Base-by-base conservation (phyloP, 805 yeast species). In the Cyberlindnera samutprakarnensis region DNA sequence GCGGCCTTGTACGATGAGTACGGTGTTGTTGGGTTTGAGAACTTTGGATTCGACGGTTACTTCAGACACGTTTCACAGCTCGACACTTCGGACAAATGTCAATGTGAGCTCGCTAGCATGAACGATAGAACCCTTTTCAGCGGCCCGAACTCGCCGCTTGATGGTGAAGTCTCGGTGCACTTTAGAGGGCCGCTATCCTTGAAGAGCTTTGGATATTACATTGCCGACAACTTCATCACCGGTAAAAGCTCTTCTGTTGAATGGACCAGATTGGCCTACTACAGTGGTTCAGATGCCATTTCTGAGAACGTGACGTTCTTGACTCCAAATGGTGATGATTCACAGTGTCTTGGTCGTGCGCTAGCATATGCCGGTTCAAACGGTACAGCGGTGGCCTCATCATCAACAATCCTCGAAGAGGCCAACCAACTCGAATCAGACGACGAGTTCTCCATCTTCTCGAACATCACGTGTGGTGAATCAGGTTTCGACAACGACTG, bases 131-230 rank as follows among this genome's bases (percentile, higher is more conserved):
- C 63, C 2, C 18, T 47, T 5, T 74, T 75, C 42, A 57, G 66
- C 8, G 90, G 90, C 16, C 36, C 71, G 15, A 72, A 77, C 47
- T 58, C 86, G 18, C 92, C 92, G 6, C 51, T 80, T 24, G 61
- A 78, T 51, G 77, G 70, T 43, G 87, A 75, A 51, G 62, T 81
- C 17, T 75, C 86, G 4, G 85, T 81, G 12, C 92, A 81, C 52
- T 72, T 81, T 54, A 70, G 92, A 59, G 92, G 92, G 27, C 92
- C 92, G 8, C 52, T 81, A 38, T 59, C 67, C 12, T 61, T 81
- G 47, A 55, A 59, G 38, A 67, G 71, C 45, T 81, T 80, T 50
- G 88, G 75, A 5, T 75, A 61, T 43, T 81, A 76, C 49, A 63
- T 64, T n/a, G 44, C 76, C 12, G 61, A 61, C 4, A 49, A 57